Base-by-base conservation (phyloP, 768 basidiomycete genomes). In the Cystobasidium ongulense region DNA sequence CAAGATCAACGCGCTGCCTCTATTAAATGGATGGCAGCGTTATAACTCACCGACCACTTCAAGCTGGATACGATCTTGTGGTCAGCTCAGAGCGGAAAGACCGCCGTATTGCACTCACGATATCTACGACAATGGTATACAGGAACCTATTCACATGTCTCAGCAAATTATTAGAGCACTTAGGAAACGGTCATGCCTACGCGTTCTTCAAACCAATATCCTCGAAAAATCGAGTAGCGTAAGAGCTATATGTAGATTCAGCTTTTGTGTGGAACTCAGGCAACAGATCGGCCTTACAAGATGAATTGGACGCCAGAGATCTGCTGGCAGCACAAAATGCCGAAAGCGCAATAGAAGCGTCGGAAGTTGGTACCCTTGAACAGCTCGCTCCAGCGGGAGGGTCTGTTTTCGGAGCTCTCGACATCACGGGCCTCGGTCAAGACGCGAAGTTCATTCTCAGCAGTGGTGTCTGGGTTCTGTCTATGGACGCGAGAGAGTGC, bases 311-410 rank as follows among this genome's bases (percentile, higher is more conserved):
- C 61, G 36, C 63, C 57, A 31, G 33, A 68, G 36, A 81, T 81
- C 59, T 81, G 80, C 65, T 77, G 77, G 64, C 80, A 80, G 41
- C 78, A 76, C 15, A 82, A 74, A 59, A 82, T 81, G 54, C 81
- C 81, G 67, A 81, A 79, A 2, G 78, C 80, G 27, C 78, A 79
- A 66, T 79, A 70, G 71, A 82, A 78, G 75, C 80, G 79, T 59
- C 79, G 66, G 59, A 80, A 64, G 59, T 81, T 77, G 36, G 80
- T 78, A 38, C 77, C 77, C 62, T 77, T 74, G 25, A 64, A 54
- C 17, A 75, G 74, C 54, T 80, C 80, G 43, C 35, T 73, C 81
- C 80, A 81, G 36, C 72, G 74, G 1, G 79, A 65, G 39, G 54
- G 72, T 54, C 78, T 68, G 7, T 78, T 76, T 46, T 78, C 63